Base-by-base conservation (phyloP, 73 alveolate species). In the Symbiodinium pilosum region DNA sequence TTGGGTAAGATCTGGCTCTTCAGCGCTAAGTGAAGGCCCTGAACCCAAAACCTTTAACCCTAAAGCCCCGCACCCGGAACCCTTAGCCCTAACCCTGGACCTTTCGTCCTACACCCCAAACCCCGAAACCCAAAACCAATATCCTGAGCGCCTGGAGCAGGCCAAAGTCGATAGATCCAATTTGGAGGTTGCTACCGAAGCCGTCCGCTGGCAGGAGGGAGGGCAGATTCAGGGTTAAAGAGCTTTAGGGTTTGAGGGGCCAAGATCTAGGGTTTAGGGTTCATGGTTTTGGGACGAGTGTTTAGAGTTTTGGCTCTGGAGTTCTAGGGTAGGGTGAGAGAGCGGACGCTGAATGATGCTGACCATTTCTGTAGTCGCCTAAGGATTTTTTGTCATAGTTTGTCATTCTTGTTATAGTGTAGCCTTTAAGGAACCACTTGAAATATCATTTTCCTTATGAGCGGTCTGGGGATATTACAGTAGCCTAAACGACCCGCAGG, bases 151-250 rank as follows among this genome's bases (percentile, higher is more conserved):
- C 75, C 75, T 2, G 75, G 73, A 14, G 85, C 44, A 88, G 95
- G 95, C 95, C 16, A 81, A 88, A 38, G 42, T 59, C 83, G 95
- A 88, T 64, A 86, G 95, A 26, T 64, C 95, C 4, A 64, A 88
- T 39, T 44, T 59, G 95, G 95, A 88, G 36, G 59, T 88, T 26
- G 95, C 95, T 14, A 41, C 73, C 1, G 95, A 88, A 26, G 95
- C 95, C 36, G 95, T 88, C 34, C 77, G 81, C 73, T 88, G 95
- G 87, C 95, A 88, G 95, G 95, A 38, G 81, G 38, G 24, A 26
- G 16, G 34, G 8, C 3, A n/a, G n/a, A n/a, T n/a, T n/a, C n/a
- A n/a, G n/a, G n/a, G n/a, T n/a, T n/a, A n/a, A n/a, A n/a, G 39
- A 1, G 34, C 5, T 59, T 59, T 59, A 24, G 77, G 39, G 77